Base-by-base conservation (phyloP, 2,329 filamentous ascomycete genomes). In the Aspergillus puulaauensis region DNA sequence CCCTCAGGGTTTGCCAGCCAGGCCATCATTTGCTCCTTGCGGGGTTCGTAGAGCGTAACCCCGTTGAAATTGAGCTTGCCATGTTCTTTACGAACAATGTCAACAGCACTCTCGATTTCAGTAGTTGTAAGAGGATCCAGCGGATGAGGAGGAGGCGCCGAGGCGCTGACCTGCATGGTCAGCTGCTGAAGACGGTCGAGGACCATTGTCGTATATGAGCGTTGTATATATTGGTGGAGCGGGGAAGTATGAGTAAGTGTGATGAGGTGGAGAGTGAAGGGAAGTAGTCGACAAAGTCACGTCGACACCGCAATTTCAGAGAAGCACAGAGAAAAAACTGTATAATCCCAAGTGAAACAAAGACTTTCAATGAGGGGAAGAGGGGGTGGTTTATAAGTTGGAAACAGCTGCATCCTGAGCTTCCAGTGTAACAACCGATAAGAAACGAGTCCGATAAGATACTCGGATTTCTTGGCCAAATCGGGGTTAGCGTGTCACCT, bases 11-110 rank as follows among this genome's bases (percentile, higher is more conserved):
- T 81, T 49, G 83, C 86, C 12, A 96, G 76, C 91, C 91, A 96
- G 59, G 83, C 84, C 71, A 87, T 80, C 90, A 96, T 92, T 66
- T 91, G 86, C 46, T 83, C 86, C 80, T 96, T 96, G 63, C 88
- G 88, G 49, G 92, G 92, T 79, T 96, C 92, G 67, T 87, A 88
- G 27, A 96, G 80, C 2, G 90, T 90, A 56, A 96, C 87, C 2
- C 92, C 90, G 79, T 96, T 95, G 83, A 93, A 96, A 74, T 87
- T 86, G 58, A 96, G 82, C 49, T 88, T 80, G 57, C 85, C 81
- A 71, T 96, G 82, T 58, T 88, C 82, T 66, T 87, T 85, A 60
- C 86, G 86, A 63, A 96, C 81, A 33, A 90, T 79, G 1, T 82
- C 77, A 51, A 92, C 88, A 6, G 86, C 86, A 19, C 82, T 77